These are phyloP conservation scores for Vigna unguiculata DNA, from an alignment of 306 rosid species.

Conservation along the genomic window DNA sequence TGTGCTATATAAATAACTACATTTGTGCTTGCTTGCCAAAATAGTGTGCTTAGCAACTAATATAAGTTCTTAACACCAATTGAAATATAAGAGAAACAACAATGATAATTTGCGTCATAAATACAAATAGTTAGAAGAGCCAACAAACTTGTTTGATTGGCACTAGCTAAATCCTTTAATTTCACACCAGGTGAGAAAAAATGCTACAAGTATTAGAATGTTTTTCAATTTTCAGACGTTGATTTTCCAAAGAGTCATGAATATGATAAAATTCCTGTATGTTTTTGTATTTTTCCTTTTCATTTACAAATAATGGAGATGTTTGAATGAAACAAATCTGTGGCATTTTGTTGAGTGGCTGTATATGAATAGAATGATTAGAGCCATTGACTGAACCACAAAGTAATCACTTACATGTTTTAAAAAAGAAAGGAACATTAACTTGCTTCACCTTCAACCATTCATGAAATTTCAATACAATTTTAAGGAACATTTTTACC, in stretches of 20 bases:
- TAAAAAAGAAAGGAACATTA: neutral
- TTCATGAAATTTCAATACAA: neutral
- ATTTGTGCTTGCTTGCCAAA: neutral
- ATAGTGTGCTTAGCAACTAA: neutral
- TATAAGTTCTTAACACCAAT: neutral
- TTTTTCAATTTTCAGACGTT: neutral
- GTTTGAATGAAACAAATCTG: neutral
- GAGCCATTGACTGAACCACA: neutral
- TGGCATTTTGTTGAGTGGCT: neutral
- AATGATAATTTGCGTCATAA: neutral
- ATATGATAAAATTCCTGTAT: neutral
- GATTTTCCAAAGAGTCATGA: neutral
- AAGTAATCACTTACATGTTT: too few relatives aligned
- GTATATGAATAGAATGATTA: neutral
- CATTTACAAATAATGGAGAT: neutral
- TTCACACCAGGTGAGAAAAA: neutral
- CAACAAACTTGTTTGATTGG: neutral
- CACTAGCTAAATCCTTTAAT: neutral
- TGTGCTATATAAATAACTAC: neutral
- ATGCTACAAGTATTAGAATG: slow-evolving; percentile 3
- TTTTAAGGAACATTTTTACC: neutral
- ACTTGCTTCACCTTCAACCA: neutral
- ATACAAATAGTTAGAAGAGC: neutral
- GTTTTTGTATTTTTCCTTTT: neutral
- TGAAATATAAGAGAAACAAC: neutral